These are phyloP conservation scores for Quercus dentata DNA, from an alignment of 306 rosid species.

Conservation along the genomic window DNA sequence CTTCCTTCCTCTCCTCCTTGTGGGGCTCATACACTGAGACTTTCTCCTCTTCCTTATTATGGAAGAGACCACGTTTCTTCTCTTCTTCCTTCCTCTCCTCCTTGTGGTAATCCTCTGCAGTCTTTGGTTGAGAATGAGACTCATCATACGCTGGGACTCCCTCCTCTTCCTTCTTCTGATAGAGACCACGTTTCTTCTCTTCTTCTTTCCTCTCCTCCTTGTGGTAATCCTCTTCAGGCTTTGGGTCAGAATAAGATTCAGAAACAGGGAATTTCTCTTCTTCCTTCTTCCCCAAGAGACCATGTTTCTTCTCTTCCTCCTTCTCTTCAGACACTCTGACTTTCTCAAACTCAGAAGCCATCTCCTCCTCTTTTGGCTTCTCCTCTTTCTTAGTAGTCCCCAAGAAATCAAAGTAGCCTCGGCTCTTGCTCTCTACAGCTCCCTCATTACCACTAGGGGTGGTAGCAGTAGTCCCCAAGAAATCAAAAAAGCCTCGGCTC, in stretches of 20 bases:
- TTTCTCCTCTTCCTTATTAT: too few species aligned
- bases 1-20: neutral
- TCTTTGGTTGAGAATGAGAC: neutral
- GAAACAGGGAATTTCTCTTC: too few species aligned
- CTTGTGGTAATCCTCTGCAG: neutral
- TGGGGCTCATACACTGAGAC: too few species aligned
- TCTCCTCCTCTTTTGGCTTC: slow-evolving; percentile 30
- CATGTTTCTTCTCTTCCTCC: slow-evolving; percentile 28
- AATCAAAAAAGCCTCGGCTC: slow-evolving; percentile 74
- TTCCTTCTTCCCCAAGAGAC: slow-evolving; percentile 25
- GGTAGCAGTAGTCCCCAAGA: slow-evolving; percentile 24
- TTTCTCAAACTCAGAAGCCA: slow-evolving; percentile 18
- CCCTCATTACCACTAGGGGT: slow-evolving; percentile 19
- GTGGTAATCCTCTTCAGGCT: too few species aligned
- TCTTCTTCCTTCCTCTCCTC: too few species aligned
- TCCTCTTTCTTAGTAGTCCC: slow-evolving; percentile 50
- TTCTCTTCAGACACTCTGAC: slow-evolving; percentile 17
- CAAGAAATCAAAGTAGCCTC: slow-evolving; percentile 63
- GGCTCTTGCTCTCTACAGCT: slow-evolving; percentile 49
- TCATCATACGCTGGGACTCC: too few species aligned
- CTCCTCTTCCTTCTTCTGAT: too few species aligned
- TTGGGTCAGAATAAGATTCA: too few species aligned
- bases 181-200: too few species aligned
- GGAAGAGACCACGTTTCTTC: too few species aligned
- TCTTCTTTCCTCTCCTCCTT: too few species aligned